Percentiles rank a stretch among this genome's conserved stretches.
phyloP scores from a whole-genome alignment of 2,329 filamentous ascomycete species.

The Fusarium sororula region DNA sequence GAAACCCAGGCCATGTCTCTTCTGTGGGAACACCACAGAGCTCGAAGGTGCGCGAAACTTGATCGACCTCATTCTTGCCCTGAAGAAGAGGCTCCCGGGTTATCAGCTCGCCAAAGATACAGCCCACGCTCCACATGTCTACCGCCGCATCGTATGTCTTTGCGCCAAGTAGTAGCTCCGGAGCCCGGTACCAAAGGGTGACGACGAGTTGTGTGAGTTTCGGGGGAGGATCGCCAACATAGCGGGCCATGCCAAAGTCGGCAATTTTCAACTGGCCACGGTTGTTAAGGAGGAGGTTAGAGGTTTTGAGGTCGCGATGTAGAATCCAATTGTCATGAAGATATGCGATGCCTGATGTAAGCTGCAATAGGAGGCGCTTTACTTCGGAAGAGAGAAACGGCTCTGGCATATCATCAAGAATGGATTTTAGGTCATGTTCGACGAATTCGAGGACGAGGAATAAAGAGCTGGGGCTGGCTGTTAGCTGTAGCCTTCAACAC shows the following conservation, averaged over 20 bases:
- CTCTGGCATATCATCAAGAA: constrained; percentile 93
- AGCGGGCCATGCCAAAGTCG: constrained; percentile 97
- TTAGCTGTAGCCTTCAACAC: constrained; percentile 9
- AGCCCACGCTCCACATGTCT: constrained; percentile 97
- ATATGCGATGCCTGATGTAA: constrained; percentile 82
- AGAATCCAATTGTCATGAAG: constrained; percentile 92
- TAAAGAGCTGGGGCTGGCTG: constrained; percentile 64
- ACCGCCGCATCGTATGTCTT: constrained; percentile 78
- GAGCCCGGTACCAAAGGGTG: constrained; percentile 95
- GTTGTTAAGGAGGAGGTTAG: constrained; percentile 94
- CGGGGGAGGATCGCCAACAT: constrained; percentile 79
- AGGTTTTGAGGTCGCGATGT: constrained; percentile 92
- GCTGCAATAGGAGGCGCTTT: constrained; percentile 88
- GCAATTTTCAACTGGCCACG: constrained; percentile 94
- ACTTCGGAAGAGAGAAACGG: constrained; percentile 92
- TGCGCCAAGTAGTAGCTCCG: constrained; percentile 87
- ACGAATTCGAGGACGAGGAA: constrained; percentile 97
- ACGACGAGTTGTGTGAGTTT: constrained; percentile 93
- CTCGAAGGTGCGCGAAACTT: constrained; percentile 87
- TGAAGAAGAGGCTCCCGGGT: constrained; percentile 84
- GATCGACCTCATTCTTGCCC: constrained; percentile 91
- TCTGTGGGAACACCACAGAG: constrained; percentile 88
- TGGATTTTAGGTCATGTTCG: constrained; percentile 93
- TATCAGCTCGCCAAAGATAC: constrained; percentile 93
- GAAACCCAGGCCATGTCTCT: constrained; percentile 85